These are phyloP conservation scores for Beauveria caledonica DNA, from an alignment of 2,329 filamentous ascomycete species.

Conservation along the genomic window DNA sequence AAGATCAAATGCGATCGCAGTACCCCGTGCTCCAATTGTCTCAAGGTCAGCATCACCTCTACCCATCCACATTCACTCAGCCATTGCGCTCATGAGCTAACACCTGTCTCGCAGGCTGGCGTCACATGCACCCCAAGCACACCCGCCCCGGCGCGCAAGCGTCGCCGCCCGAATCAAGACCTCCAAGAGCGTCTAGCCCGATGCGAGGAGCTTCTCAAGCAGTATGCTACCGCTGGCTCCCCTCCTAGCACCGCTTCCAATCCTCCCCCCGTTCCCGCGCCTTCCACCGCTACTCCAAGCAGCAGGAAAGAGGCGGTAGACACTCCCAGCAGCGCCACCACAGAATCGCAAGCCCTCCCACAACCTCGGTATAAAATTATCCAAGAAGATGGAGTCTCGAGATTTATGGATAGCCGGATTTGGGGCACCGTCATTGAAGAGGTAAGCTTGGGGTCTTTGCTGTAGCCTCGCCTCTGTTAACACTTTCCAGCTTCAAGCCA, in stretches of 20 bases:
- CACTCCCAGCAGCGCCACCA: slow-evolving; percentile 13
- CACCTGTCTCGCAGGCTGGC: slow-evolving; percentile 37
- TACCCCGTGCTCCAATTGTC: slow-evolving; percentile 51
- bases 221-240: slow-evolving; percentile 40
- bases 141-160: slow-evolving; percentile 51
- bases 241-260: slow-evolving; percentile 18
- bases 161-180: slow-evolving; percentile 51
- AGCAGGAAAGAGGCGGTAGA: slow-evolving; percentile 11
- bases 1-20: slow-evolving; percentile 56
- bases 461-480: slow-evolving; percentile 12
- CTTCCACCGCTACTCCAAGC: not conserved
- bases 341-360: slow-evolving; percentile 28
- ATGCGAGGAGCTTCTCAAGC: slow-evolving; percentile 50
- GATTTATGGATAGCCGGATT: slow-evolving; percentile 50
- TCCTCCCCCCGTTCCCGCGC: slow-evolving; percentile 15
- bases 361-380: slow-evolving; percentile 45
- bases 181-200: slow-evolving; percentile 51
- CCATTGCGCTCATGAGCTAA: not conserved
- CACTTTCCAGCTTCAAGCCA: slow-evolving; percentile 41
- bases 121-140: slow-evolving; percentile 52
- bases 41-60: slow-evolving; percentile 37
- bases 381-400: slow-evolving; percentile 44
- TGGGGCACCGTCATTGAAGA: slow-evolving; percentile 48
- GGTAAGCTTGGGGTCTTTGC: slow-evolving; percentile 24
- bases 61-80: not conserved